A percentile compares a stretch with the other conserved stretches of the same genome.
Evolutionary conservation across 306 rosid species (phyloP).

Genomic region (Argentina anserina): DNA sequence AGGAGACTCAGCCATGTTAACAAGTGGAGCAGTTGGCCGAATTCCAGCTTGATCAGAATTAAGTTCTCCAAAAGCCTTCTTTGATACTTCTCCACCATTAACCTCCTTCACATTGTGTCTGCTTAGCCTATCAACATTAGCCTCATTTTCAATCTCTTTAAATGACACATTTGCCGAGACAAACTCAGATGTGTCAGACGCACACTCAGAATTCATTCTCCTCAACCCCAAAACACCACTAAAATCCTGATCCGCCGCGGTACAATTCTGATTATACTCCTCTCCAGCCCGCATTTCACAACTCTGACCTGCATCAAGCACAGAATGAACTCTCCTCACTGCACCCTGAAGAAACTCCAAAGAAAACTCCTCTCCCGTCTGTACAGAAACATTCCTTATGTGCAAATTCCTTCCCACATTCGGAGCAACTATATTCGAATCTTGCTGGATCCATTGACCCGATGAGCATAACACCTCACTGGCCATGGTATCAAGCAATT

Average conservation of each 20-base stretch:
- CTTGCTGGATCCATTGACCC: conserved; percentile 34
- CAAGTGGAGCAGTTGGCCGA: conserved; percentile 19
- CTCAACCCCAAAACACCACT: conserved; percentile 51
- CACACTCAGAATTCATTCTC: conserved; percentile 55
- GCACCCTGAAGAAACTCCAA: conserved; percentile 39
- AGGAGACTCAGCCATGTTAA: conserved; percentile 39
- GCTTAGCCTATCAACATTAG: conserved; percentile 27
- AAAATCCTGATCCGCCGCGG: conserved; percentile 47
- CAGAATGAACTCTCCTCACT: conserved; percentile 32
- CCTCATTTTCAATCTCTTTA: conserved; percentile 42
- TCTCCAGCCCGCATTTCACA: conserved; percentile 29
- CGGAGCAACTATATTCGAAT: conserved; percentile 22
- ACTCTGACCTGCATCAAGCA: conserved; percentile 21
- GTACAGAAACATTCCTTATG: conserved; percentile 24
- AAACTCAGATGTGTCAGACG: conserved; percentile 43
- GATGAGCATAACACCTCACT: conserved; percentile 36
- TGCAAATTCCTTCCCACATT: conserved; percentile 30
- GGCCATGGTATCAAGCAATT: conserved; percentile 33
- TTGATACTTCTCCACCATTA: conserved; percentile 24
- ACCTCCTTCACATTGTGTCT: conserved; percentile 36
- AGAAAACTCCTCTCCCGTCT: conserved; percentile 38
- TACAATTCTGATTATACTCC: conserved; percentile 35
- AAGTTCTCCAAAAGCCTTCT: conserved; percentile 44
- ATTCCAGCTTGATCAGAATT: conserved; percentile 32
- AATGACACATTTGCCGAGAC: conserved; percentile 32